Base-by-base conservation (phyloP, 2,329 filamentous ascomycete species). In the Beauveria medogensis region DNA sequence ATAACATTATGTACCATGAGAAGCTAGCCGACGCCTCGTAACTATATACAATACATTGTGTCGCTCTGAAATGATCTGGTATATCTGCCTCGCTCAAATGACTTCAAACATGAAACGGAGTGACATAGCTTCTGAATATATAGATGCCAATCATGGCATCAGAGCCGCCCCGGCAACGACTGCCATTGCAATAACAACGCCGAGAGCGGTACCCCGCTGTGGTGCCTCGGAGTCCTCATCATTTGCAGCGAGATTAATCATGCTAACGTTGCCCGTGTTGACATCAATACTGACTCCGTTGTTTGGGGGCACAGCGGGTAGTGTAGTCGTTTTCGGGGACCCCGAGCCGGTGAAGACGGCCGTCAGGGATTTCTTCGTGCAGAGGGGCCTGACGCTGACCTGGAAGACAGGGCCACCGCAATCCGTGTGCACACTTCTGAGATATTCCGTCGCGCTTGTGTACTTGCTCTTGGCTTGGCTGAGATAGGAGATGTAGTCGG, bases 331-430 rank as follows among this genome's bases (percentile, higher is more conserved):
- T 9, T 18, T 34, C 2, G 50, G 47, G 9, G 55, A 9, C 7
- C 22, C 40, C n/a, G 50, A n/a, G 12, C 47, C 48, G 10, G 57
- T 59, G 16, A 53, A 59, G 28, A 59, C 48, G 28, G 57, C 57
- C n/a, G 50, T 54, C 26, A 59, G 40, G 34, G 57, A 59, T 4
- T 14, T 26, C 6, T 46, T 30, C 5, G 50, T 34, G 50, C 57
- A 59, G 6, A 53, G 18, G 2, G 57, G 57, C 14, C 40, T 18
- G 16, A 59, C 41, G 57, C 57, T 59, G 41, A 59, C 28, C 50
- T 53, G 47, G 41, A 59, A 59, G 40, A 46, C 16, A 16, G 47
- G 47, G 24, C 40, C 57, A 41, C 50, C 57, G 28, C 57, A 59
- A 24, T 59, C 47, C 4, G 57, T 59, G 50, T 59, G 57, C 7